Evolutionary conservation across 768 basidiomycete species (phyloP).

Genomic region (Multifurca ochricompacta): DNA sequence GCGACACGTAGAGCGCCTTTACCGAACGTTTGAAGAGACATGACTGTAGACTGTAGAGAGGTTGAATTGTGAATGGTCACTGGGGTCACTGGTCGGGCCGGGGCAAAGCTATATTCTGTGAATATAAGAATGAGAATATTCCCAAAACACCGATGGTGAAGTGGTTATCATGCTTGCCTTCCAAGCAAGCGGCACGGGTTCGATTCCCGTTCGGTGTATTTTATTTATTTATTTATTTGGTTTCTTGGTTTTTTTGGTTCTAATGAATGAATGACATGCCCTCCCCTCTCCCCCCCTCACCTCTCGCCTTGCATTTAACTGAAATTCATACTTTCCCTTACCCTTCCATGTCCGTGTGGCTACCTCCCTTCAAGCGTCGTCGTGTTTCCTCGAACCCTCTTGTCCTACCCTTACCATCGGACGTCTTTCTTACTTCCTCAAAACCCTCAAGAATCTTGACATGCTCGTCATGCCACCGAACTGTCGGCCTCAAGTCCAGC

Average conservation of each 20-base stretch:
- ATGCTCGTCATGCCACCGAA: constrained; percentile 9
- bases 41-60: constrained; percentile 15
- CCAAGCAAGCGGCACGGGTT: constrained; percentile 30
- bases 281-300: too few relatives aligned
- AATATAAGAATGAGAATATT: too few relatives aligned
- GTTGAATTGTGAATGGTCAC: background rate
- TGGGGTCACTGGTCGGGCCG: too few relatives aligned
- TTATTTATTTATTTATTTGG: background rate
- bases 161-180: constrained; percentile 33
- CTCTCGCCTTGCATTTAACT: background rate
- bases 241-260: background rate
- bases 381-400: constrained; percentile 6
- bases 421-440: background rate
- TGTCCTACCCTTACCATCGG: background rate
- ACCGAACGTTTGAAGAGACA: constrained; percentile 71
- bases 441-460: background rate
- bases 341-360: background rate
- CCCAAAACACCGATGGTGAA: constrained; percentile 23
- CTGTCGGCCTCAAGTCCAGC: constrained; percentile 5
- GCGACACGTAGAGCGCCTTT: constrained; percentile 81
- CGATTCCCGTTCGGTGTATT: constrained; percentile 26
- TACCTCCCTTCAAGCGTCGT: constrained; percentile 2
- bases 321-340: background rate
- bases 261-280: too few relatives aligned
- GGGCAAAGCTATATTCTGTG: too few relatives aligned